These are phyloP conservation scores for Cytospora mali DNA, from an alignment of 2,329 filamentous ascomycete species.

Conservation along the genomic window DNA sequence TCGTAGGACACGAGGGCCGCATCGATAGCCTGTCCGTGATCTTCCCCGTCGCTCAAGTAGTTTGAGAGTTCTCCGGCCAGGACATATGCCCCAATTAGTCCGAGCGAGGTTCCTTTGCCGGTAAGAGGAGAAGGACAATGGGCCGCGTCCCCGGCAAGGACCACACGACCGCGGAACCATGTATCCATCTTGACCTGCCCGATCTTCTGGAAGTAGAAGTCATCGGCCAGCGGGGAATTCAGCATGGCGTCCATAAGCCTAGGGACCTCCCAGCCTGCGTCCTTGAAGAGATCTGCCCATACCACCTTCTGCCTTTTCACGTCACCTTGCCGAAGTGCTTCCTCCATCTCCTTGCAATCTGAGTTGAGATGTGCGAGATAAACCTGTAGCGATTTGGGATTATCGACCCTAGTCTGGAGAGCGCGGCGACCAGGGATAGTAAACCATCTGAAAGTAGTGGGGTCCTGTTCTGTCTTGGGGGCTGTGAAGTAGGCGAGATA, in stretches of 20 bases:
- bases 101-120: constrained; percentile 54
- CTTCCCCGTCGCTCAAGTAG: constrained; percentile 29
- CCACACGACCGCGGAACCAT: constrained; percentile 51
- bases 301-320: constrained; percentile 18
- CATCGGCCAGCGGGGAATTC: constrained; percentile 36
- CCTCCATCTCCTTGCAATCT: constrained; percentile 14
- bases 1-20: constrained; percentile 48
- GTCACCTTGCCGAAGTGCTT: constrained; percentile 15
- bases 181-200: constrained; percentile 48
- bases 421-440: constrained; percentile 37
- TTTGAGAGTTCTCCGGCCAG: constrained; percentile 56
- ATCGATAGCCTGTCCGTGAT: constrained; percentile 31
- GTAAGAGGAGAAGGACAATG: constrained; percentile 51
- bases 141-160: constrained; percentile 57
- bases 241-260: constrained; percentile 46
- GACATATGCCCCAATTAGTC: constrained; percentile 55
- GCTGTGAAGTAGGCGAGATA: constrained; percentile 32
- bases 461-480: constrained; percentile 18
- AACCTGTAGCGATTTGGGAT: constrained; percentile 36
- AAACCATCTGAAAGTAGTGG: constrained; percentile 1
- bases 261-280: constrained; percentile 47
- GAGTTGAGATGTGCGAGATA: constrained; percentile 17
- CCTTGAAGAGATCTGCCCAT: constrained; percentile 17
- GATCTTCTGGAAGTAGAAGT: constrained; percentile 51
- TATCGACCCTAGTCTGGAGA: constrained; percentile 44